Evolutionary conservation across 169 alveolate species (phyloP).

Genomic region (Plasmodium gonderi): DNA sequence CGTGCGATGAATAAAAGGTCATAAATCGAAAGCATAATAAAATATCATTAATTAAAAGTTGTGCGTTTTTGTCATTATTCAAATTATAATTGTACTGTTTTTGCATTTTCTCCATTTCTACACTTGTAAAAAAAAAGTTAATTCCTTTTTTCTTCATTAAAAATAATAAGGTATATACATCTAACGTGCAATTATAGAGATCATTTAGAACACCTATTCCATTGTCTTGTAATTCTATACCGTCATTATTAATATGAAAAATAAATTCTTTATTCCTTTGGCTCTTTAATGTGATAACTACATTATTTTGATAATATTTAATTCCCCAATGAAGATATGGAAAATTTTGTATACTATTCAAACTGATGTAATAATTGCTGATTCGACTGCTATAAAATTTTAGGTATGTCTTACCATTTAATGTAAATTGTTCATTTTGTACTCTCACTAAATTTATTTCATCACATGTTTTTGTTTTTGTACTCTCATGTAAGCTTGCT

Average conservation of each 20-base stretch:
- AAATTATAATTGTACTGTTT: conserved; percentile 13
- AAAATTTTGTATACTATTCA: conserved; percentile 24
- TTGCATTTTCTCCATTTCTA: conserved; percentile 36
- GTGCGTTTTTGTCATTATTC: background rate
- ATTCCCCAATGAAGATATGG: conserved; percentile 50
- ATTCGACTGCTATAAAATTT: conserved; percentile 39
- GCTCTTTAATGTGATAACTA: conserved; percentile 34
- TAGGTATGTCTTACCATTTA: conserved; percentile 44
- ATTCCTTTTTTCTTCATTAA: conserved; percentile 71
- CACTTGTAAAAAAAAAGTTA: conserved; percentile 28
- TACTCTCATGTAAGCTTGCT: background rate
- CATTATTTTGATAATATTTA: conserved; percentile 27
- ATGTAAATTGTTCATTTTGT: background rate
- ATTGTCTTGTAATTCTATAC: conserved; percentile 46
- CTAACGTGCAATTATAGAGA: conserved; percentile 19
- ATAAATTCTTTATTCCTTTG: conserved; percentile 17
- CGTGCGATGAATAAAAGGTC: conserved; percentile 28
- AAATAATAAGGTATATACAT: conserved; percentile 40
- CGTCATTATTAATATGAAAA: conserved; percentile 50
- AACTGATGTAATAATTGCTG: conserved; percentile 37
- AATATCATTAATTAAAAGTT: conserved; percentile 65
- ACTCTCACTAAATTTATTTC: conserved; percentile 44
- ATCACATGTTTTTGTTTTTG: background rate
- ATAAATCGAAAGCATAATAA: conserved; percentile 50
- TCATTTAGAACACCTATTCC: conserved; percentile 47